Evolutionary conservation across 2,329 filamentous ascomycete genomes (phyloP), one percentile per base, ranked within the genome.

Genomic region (Xylaria sp.): DNA sequence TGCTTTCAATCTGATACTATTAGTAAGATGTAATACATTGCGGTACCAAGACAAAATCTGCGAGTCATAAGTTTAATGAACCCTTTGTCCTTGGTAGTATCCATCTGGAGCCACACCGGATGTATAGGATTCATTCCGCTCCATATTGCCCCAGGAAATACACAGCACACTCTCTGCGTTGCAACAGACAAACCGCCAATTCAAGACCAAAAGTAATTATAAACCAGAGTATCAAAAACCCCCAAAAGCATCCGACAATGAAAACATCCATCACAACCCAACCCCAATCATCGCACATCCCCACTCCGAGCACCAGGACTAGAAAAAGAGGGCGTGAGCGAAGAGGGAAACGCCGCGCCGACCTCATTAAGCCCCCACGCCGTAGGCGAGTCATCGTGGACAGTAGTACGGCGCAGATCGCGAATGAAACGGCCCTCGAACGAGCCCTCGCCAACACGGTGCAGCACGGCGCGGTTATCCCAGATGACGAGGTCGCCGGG

Each of bases 401-500:
- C 85, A 0, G 86, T 88, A 5, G 85, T 83, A 66, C 87, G 77
- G 53, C 87, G 76, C 81, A 89, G 80, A 74, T 89, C 86, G 44
- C 85, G 77, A 65, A 73, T 77, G 71, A 80, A 84, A 71, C 80
- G 82, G 0, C 83, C 82, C 67, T 81, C 80, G 66, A 85, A 87
- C 0, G 74, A 73, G 0, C 86, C 86, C 0, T 79, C 77, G 1
- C 79, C 81, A 0, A 85, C 84, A 5, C 85, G 76, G 74, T 89
- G 86, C 79, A 89, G 81, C 17, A 85, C 83, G 55, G 80, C 82
- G 0, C 84, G 84, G 73, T 89, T 89, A 70, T 89, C 87, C 87
- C 87, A 89, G 20, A 86, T 79, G 17, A 89, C 74, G 63, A 89
- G 53, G 72, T 89, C 87, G 0, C 84, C 81, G 0, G 76, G 71